Base-by-base conservation (phyloP, 176 grass and related monocot species). In the Phyllostachys edulis region DNA sequence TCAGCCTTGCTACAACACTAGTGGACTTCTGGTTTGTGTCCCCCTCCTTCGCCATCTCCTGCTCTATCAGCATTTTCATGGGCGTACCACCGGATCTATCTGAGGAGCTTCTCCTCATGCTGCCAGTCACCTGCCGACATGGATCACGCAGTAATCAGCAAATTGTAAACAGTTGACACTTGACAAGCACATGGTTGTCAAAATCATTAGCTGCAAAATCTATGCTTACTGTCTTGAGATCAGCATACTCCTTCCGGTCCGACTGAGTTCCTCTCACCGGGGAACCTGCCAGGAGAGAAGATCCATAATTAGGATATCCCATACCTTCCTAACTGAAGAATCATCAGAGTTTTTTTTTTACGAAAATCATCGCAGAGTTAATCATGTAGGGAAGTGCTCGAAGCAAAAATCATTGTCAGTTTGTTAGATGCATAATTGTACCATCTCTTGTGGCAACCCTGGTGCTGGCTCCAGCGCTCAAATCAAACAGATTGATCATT, bases 31-130 rank as follows among this genome's bases (percentile, higher is more conserved):
- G 82, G 67, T 80, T 96, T 69, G 78, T 82, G 84, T 94, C 87
- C 15, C 84, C 89, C 57, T 94, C 89, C 89, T 89, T 96, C 1
- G 89, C 91, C 93, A 99, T 99, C 74, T 99, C 93, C 47, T 94
- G 88, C 36, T 89, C 97, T 61, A 96, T 85, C 81, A 99, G 83
- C 84, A 78, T 90, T 37, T 99, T 99, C 91, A 99, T 90, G 68
- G 88, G 91, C 67, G 86, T 96, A 5, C 91, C 91, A 18, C 84
- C 68, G 42, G 78, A 86, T 84, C 81, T 84, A 71, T 77, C 87
- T 2, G 91, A 96, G 51, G 76, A 87, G 80, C 52, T 85, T 63
- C 74, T 88, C 80, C 69, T 63, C 29, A 82, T 45, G 85, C 51
- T 70, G 34, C 45, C 47, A 69, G 71, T 40, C 42, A 84, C 66